A percentile compares a stretch with the other conserved stretches of the same genome.
These are phyloP conservation scores for Conringia planisiliqua DNA, from an alignment of 345 rosid genomes.

Conservation along the genomic window DNA sequence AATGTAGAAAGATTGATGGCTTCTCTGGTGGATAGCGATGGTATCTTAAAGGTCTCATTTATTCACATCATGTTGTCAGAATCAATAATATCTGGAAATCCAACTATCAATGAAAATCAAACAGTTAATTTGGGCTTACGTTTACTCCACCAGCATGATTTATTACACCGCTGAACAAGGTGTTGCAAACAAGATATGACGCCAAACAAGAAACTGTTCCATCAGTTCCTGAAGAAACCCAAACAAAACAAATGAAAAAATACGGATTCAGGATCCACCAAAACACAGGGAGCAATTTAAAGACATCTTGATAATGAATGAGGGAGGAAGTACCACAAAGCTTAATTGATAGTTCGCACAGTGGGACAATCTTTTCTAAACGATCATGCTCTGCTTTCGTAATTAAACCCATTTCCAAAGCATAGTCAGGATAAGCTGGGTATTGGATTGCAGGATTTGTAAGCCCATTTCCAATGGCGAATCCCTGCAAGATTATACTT, in stretches of 20 bases:
- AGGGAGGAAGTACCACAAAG: conserved; percentile 66
- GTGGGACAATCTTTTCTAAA: conserved; percentile 76
- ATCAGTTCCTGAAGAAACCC: conserved; percentile 68
- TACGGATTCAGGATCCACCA: neutral
- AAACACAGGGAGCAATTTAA: neutral
- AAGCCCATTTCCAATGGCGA: conserved; percentile 98
- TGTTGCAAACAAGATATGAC: conserved; percentile 84
- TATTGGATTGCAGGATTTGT: conserved; percentile 93
- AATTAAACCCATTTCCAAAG: conserved; percentile 83
- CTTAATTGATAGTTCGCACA: conserved; percentile 79
- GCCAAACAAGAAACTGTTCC: conserved; percentile 95
- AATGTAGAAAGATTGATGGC: neutral
- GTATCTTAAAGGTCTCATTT: neutral
- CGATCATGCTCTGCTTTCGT: conserved; percentile 48
- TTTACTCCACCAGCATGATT: conserved; percentile 58
- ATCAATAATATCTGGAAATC: neutral
- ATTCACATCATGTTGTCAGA: conserved; percentile 1
- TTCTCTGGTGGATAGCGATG: neutral
- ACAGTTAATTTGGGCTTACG: conserved; percentile 46
- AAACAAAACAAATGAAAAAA: neutral
- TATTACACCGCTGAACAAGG: conserved; percentile 71
- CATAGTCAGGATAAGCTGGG: conserved; percentile 95
- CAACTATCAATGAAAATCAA: neutral
- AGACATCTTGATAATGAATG: neutral
- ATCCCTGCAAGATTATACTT: conserved; percentile 57